Evolutionary conservation across 129 eudicot genomes (phyloP).

Genomic region (Tagetes erecta): DNA sequence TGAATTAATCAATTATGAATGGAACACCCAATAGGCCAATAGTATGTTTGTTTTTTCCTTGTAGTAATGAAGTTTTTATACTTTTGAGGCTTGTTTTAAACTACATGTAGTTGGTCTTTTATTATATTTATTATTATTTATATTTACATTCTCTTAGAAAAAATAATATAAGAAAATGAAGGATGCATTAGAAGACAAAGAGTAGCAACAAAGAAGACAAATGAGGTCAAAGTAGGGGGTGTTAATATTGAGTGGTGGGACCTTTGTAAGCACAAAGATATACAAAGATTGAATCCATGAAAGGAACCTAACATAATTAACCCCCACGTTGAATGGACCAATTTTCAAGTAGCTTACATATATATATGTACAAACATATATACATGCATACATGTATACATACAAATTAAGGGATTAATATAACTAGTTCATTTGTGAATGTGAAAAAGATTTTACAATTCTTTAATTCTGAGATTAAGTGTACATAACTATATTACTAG

Average conservation of each 20-base stretch:
- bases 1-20: background rate
- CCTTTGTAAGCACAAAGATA: conserved; percentile 15
- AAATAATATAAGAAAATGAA: background rate
- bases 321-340: conserved; percentile 25
- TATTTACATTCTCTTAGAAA: background rate
- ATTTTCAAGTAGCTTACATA: background rate
- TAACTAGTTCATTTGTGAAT: background rate
- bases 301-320: conserved; percentile 15
- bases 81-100: background rate
- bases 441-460: too few species aligned
- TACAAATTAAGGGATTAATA: background rate
- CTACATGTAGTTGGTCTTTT: background rate
- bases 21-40: background rate
- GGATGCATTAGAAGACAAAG: conserved; percentile 28
- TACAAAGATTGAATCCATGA: conserved; percentile 18
- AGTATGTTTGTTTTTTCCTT: background rate
- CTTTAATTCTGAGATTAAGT: too few species aligned
- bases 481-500: too few species aligned
- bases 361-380: background rate
- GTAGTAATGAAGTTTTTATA: background rate
- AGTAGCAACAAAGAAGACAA: conserved; percentile 38
- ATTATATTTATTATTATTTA: background rate
- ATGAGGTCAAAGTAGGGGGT: conserved; percentile 31
- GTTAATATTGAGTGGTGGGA: conserved; percentile 28
- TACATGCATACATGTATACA: background rate